Percentiles rank a stretch among this genome's conserved stretches.
Conservation (phyloP, 495 filamentous ascomycete genomes). For the Penicillium antarcticum region DNA sequence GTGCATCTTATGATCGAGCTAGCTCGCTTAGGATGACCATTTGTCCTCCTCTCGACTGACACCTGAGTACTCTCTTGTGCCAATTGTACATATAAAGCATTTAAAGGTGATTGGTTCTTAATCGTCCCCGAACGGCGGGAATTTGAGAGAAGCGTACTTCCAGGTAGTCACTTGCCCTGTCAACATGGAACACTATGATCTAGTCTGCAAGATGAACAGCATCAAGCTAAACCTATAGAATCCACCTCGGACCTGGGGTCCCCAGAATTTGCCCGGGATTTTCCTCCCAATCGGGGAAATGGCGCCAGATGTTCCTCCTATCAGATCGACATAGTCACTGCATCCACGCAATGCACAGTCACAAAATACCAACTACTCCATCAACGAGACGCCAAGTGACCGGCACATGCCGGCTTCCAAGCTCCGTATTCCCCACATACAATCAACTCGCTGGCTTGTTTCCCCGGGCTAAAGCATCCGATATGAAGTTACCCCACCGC, state of each 20-base stretch:
- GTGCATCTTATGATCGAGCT: not conserved
- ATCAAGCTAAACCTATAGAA: not conserved
- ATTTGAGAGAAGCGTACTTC: not conserved
- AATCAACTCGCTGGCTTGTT: slow-evolving; percentile 5
- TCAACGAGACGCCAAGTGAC: not conserved
- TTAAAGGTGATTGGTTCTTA: slow-evolving; percentile 11
- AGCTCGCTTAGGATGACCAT: not conserved
- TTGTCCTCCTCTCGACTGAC: not conserved
- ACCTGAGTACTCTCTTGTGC: slow-evolving; percentile 2
- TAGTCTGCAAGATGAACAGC: no score
- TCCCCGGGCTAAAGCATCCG: slow-evolving; percentile 18
- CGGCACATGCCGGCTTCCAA: not conserved
- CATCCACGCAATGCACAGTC: slow-evolving; percentile 1
- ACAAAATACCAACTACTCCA: slow-evolving; percentile 8
- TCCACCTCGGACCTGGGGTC: not conserved
- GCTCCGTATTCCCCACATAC: slow-evolving; percentile 13
- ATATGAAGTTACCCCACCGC: slow-evolving; percentile 14
- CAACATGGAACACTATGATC: no score
- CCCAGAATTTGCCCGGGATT: slow-evolving; percentile 21
- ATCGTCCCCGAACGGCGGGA: not conserved
- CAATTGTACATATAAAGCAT: slow-evolving; percentile 28
- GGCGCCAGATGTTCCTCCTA: slow-evolving; percentile 32
- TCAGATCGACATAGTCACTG: slow-evolving; percentile 11
- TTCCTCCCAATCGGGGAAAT: slow-evolving; percentile 37
- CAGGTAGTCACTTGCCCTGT: not conserved